Evolutionary conservation across 331 rosid genomes (phyloP), one percentile per base, ranked within the genome.

Genomic region (Erythrophleum ivorense): DNA sequence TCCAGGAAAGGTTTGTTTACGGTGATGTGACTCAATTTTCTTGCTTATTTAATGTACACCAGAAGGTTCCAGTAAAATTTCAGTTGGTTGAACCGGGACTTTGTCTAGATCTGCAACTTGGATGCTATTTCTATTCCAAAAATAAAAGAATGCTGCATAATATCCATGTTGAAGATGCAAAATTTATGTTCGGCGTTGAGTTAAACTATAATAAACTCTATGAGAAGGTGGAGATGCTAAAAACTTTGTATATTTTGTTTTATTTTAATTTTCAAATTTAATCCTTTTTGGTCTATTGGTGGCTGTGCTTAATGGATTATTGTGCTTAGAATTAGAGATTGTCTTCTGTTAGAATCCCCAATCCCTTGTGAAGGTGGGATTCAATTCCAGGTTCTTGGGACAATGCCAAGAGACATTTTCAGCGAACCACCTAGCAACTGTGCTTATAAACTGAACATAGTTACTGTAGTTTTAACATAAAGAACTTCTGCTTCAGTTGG

Each of bases 341-440:
- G 38, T 19, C 74, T 19, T 48, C 57, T 78, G 48, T 11, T 69
- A 43, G 69, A 69, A 79, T 46, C 24, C 52, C 60, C 38, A 48
- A 18, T 77, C 48, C 62, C 12, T 3, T 59, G 38, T 59, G 38
- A 60, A 29, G 40, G 7, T 60, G 40, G 33, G 36, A 12, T 31
- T 60, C 40, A 60, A 60, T 60, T 60, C 40, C 29, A 24, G 38
- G 38, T 60, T 29, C 36, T 60, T 60, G 66, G 63, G 7, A 60
- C 40, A 29, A 24, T 60, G 40, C 40, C 18, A 24, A 29, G 67
- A 60, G 40, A 24, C 40, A 60, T 60, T 24, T 60, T 12, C 67
- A 60, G 40, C 4, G 67, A 59, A 29, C 8, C 8, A 60, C 29
- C 7, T 60, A 7, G 18, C 3, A 60, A 12, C 67, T 10, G 67